Conservation (phyloP, 225 moss, liverwort and hornwort species). For the Pleurozium schreberi region DNA sequence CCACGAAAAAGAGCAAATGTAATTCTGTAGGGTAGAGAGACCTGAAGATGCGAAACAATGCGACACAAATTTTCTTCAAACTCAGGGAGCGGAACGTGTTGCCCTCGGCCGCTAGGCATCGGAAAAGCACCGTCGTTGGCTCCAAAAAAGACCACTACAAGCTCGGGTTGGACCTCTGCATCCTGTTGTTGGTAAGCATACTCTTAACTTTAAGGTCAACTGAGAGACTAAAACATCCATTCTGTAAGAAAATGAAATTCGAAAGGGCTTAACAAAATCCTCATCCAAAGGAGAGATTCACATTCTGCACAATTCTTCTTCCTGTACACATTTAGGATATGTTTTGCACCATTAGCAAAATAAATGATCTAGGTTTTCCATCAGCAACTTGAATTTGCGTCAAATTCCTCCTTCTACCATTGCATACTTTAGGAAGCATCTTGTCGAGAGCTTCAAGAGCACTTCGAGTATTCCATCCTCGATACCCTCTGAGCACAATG, state of each 20-base stretch:
- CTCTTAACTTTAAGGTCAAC: not conserved
- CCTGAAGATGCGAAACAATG: not conserved
- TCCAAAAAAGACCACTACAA: slow-evolving; percentile 87
- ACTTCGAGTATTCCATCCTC: slow-evolving; percentile 87
- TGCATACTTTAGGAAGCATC: slow-evolving; percentile 58
- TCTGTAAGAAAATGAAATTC: not conserved
- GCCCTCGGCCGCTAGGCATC: slow-evolving; percentile 59
- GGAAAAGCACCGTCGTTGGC: slow-evolving; percentile 83
- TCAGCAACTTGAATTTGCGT: not conserved
- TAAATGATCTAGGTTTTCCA: not conserved
- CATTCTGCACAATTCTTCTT: not conserved
- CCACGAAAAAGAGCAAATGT: not conserved
- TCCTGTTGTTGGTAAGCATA: not conserved
- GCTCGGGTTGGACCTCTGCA: not conserved
- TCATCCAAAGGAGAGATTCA: not conserved
- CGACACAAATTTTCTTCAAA: not conserved
- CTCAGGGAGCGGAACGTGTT: slow-evolving; percentile 41
- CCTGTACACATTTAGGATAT: not conserved
- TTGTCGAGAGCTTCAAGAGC: slow-evolving; percentile 53
- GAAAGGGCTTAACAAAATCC: not conserved
- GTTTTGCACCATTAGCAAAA: not conserved
- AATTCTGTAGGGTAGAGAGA: not conserved
- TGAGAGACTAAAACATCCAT: not conserved
- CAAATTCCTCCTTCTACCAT: not conserved
- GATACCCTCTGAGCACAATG: slow-evolving; percentile 65